Conservation (phyloP, 371 early-diverging fungal genomes). For the Actinomortierella ambigua region DNA sequence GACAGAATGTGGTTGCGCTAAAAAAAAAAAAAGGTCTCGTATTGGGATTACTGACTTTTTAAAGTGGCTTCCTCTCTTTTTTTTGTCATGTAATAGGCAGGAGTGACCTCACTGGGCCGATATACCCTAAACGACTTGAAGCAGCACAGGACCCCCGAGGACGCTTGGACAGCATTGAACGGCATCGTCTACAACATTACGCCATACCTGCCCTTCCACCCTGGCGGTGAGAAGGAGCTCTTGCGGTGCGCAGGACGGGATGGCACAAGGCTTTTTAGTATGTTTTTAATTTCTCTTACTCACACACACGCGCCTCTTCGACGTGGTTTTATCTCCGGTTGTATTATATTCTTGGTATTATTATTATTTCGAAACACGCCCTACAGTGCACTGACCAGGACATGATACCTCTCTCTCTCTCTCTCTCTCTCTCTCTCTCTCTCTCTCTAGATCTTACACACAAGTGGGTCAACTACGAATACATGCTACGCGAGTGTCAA, state of each 20-base stretch:
- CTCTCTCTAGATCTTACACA: constrained; percentile 74
- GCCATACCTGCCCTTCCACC: constrained; percentile 93
- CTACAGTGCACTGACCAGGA: no score
- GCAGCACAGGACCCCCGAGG: constrained; percentile 76
- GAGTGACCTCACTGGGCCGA: constrained; percentile 58
- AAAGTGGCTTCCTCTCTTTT: constrained; percentile 1
- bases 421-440: background rate
- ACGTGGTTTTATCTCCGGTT: no score
- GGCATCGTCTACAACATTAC: constrained; percentile 97
- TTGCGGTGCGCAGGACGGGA: constrained; percentile 96
- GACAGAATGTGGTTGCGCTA: background rate
- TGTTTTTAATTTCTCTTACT: no score
- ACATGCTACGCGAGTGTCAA: constrained; percentile 80
- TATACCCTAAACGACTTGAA: constrained; percentile 82
- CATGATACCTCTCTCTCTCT: no score
- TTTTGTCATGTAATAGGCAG: constrained; percentile 40
- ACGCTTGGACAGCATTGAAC: constrained; percentile 93
- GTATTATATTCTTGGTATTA: no score
- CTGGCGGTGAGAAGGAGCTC: constrained; percentile 91
- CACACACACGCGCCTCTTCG: no score
- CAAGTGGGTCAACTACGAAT: constrained; percentile 93
- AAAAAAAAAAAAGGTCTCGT: background rate
- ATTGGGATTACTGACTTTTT: constrained; percentile 1
- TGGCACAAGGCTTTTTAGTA: constrained; percentile 90
- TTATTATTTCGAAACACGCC: no score